Evolutionary conservation across 345 rosid species (phyloP), one percentile per base, ranked within the genome.

Genomic region (Citrus reticulata): DNA sequence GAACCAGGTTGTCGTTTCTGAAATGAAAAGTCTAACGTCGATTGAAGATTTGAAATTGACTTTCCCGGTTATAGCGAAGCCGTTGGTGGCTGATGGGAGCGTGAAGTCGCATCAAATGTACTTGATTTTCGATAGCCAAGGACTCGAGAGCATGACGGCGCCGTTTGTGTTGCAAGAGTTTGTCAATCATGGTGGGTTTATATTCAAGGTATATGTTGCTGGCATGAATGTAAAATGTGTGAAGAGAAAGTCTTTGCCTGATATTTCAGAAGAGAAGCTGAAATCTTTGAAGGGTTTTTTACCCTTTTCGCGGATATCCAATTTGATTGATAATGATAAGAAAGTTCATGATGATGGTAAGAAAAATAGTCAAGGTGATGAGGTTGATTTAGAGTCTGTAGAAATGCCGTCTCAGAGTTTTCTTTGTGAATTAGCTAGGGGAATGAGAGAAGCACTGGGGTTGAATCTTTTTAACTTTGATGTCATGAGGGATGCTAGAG

Each of bases 161-260:
- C 93, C 94, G 22, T 87, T 89, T 69, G 91, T 91, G 9, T 70
- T 91, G 35, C 94, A 91, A 82, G 92, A 91, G 76, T 91, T 91
- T 32, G 84, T 89, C 60, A 91, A 91, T 55, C 92, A 91, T 73
- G 92, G 94, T 8, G 94, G 94, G 3, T 92, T 91, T 13, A 87
- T 91, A 27, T 89, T 91, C 71, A 89, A 89, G 83, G 88, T 91
- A 2, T 91, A 87, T 9, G 94, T 91, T 22, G 90, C 83, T 1
- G 94, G 94, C 29, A 85, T 76, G 29, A 84, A 79, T 35, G 92
- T 91, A 55, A 83, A 83, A 83, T 87, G 94, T 57, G 91, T 91
- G 74, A 89, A 86, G 68, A 77, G 92, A 79, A 89, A 82, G 83
- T 91, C 94, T 1, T 72, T 91, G 68, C 91, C 92, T 1, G 94